These are phyloP conservation scores for Penicillium sclerotigenum DNA, from an alignment of 2,329 filamentous ascomycete genomes.

Conservation along the genomic window DNA sequence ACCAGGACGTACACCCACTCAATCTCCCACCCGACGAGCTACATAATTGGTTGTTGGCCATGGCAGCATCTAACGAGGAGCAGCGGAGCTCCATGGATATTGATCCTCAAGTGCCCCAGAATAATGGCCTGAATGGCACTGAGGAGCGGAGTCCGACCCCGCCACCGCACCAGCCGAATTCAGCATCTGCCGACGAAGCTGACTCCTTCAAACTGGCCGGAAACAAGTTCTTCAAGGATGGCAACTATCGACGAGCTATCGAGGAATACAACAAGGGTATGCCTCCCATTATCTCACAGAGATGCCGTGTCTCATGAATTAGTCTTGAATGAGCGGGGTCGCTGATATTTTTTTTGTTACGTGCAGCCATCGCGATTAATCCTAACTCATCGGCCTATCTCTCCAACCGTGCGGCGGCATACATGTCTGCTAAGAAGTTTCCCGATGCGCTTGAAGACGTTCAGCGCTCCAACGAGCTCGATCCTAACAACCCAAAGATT, in stretches of 20 bases:
- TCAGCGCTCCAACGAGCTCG: conserved; percentile 73
- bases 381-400: conserved; percentile 85
- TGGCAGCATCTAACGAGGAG: conserved; percentile 47
- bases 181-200: conserved; percentile 65
- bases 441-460: conserved; percentile 81
- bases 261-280: conserved; percentile 92
- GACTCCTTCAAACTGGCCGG: conserved; percentile 89
- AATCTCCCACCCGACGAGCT: conserved; percentile 89
- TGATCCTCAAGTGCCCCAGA: conserved; percentile 46
- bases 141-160: conserved; percentile 45
- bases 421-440: conserved; percentile 82
- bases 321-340: conserved; percentile 1
- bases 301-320: background rate
- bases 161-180: conserved; percentile 48
- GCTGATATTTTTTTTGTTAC: conserved; percentile 12
- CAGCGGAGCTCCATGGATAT: conserved; percentile 70
- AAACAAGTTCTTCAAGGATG: conserved; percentile 96
- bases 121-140: conserved; percentile 34
- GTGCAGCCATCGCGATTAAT: conserved; percentile 79
- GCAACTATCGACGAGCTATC: conserved; percentile 82
- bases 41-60: conserved; percentile 63
- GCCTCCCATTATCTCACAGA: conserved; percentile 19
- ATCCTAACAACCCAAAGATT: conserved; percentile 83
- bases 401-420: conserved; percentile 90
- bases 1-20: conserved; percentile 73